Percentiles rank a stretch among this genome's conserved stretches.
Evolutionary conservation across 257 asterid species (phyloP).

Genomic region (Przewalskia tangutica): DNA sequence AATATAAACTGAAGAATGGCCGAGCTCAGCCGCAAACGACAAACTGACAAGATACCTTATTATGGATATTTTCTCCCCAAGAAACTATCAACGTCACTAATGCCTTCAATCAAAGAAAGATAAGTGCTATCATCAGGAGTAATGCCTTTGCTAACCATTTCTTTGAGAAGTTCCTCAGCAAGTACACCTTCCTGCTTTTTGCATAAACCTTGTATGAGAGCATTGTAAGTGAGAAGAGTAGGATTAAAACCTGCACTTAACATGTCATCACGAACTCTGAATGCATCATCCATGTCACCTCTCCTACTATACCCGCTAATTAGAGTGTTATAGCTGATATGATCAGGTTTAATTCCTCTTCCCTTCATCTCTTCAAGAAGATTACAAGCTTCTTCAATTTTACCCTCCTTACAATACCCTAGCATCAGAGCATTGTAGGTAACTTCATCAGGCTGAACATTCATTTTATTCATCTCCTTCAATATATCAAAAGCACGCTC

Average conservation of each 20-base stretch:
- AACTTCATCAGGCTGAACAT: too few relatives aligned
- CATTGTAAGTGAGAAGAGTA: conserved; percentile 35
- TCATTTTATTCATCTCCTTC: too few relatives aligned
- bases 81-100: conserved; percentile 14
- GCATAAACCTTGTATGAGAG: conserved; percentile 44
- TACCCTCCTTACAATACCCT: too few relatives aligned
- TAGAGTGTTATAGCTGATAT: conserved; percentile 34
- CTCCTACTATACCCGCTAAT: conserved; percentile 39
- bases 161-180: conserved; percentile 46
- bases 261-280: conserved; percentile 36
- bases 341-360: conserved; percentile 37
- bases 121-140: conserved; percentile 45
- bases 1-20: neutral
- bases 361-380: conserved; percentile 37
- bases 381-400: conserved; percentile 36
- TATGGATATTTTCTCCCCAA: conserved; percentile 8
- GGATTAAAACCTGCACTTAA: conserved; percentile 29
- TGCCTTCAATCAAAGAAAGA: conserved; percentile 37
- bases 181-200: conserved; percentile 23
- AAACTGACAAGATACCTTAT: conserved; percentile 9
- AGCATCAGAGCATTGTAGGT: too few relatives aligned
- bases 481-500: too few relatives aligned
- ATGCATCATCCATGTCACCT: conserved; percentile 36
- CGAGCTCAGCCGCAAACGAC: neutral
- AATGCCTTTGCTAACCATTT: conserved; percentile 50